A percentile compares a stretch with the other conserved stretches of the same genome.
Conservation (phyloP, 768 basidiomycete species). For the Cubamyces lactineus region DNA sequence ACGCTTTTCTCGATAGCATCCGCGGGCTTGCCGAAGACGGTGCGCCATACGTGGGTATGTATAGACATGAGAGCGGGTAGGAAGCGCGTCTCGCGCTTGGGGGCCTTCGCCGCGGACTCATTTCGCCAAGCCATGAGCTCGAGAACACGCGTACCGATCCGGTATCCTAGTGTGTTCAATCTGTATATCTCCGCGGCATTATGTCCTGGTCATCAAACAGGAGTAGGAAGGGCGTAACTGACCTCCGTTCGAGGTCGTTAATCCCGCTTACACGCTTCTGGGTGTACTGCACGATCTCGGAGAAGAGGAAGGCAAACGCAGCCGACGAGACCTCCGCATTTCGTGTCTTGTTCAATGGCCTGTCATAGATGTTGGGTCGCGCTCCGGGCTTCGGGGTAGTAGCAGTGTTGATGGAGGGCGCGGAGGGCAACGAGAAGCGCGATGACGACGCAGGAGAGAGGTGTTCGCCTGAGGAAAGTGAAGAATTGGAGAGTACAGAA, state of each 20-base stretch:
- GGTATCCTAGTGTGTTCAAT: constrained; percentile 90
- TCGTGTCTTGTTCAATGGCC: constrained; percentile 86
- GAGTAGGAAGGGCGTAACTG: constrained; percentile 28
- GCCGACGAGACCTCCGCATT: constrained; percentile 80
- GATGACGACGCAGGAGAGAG: constrained; percentile 62
- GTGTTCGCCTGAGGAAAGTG: constrained; percentile 48
- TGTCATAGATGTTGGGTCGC: constrained; percentile 86
- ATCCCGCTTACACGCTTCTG: constrained; percentile 95
- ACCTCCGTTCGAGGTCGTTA: constrained; percentile 94
- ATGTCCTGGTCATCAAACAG: background rate
- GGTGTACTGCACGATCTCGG: constrained; percentile 93
- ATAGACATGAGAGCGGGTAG: constrained; percentile 91
- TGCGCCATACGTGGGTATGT: constrained; percentile 94
- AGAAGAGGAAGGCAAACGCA: constrained; percentile 89
- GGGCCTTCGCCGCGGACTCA: constrained; percentile 81
- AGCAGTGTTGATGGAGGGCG: constrained; percentile 51
- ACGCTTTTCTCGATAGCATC: constrained; percentile 96
- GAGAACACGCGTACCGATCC: constrained; percentile 84
- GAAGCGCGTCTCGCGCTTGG: constrained; percentile 90
- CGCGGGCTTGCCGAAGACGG: constrained; percentile 91
- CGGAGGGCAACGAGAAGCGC: constrained; percentile 70
- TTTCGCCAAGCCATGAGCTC: constrained; percentile 84
- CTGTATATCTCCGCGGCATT: constrained; percentile 42
- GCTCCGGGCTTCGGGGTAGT: constrained; percentile 41
- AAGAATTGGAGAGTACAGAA: constrained; percentile 67